A percentile compares a stretch with the other conserved stretches of the same genome.
These are phyloP conservation scores for Rhodofomes roseus DNA, from an alignment of 1,284 basidiomycete genomes.

Conservation along the genomic window DNA sequence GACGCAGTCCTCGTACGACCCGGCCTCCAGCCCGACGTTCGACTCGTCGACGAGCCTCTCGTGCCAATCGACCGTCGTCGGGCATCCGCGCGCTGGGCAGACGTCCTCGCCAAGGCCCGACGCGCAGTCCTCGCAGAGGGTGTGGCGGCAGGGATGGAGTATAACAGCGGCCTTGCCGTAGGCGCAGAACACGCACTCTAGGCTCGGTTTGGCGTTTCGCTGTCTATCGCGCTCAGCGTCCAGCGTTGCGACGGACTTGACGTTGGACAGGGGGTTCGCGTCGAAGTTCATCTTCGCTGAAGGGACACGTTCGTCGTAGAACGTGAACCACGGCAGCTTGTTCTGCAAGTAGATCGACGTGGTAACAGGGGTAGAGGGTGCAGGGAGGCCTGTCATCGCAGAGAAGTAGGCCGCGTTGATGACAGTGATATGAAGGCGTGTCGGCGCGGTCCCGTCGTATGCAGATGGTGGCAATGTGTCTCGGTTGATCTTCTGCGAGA, in stretches of 20 bases:
- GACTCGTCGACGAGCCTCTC: neutral
- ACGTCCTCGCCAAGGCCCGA: neutral
- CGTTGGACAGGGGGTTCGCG: neutral
- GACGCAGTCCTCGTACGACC: neutral
- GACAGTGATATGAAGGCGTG: neutral
- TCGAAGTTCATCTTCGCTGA: neutral
- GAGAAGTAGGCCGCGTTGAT: slow-evolving; percentile 1
- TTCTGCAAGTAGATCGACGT: neutral
- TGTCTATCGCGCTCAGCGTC: neutral
- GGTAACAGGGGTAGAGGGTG: neutral
- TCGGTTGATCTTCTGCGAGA: slow-evolving; percentile 4
- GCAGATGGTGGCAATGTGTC: neutral
- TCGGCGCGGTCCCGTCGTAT: neutral
- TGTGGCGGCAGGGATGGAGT: neutral
- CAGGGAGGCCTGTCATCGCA: neutral
- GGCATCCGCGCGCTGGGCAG: neutral
- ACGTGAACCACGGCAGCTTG: slow-evolving; percentile 1
- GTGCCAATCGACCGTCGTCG: neutral
- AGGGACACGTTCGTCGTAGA: slow-evolving; percentile 2
- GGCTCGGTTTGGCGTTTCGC: neutral
- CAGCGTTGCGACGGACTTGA: neutral
- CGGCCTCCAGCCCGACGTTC: neutral
- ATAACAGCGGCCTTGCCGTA: neutral
- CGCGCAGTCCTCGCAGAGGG: neutral
- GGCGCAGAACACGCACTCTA: neutral